Base-by-base conservation (phyloP, 2,329 filamentous ascomycete genomes). In the Trichoderma breve region DNA sequence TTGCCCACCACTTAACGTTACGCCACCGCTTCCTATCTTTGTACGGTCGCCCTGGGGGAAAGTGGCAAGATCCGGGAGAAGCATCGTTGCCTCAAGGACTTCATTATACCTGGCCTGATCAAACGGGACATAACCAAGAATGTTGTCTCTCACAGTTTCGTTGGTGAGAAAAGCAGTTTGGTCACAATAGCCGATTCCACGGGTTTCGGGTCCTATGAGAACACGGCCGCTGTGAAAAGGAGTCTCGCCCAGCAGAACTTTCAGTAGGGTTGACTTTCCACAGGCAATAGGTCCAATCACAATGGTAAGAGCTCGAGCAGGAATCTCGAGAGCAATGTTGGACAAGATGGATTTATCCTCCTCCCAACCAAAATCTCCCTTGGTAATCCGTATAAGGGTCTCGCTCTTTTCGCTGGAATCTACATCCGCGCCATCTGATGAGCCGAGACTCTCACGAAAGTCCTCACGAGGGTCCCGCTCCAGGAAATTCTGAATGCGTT, bases 1-100 rank as follows among this genome's bases (percentile, higher is more conserved):
- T 72, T 85, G 83, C 0, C 84, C 84, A 1, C 84, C 84, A 12
- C 81, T 83, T 0, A 85, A 73, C 21, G 79, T 81, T n/a, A 84
- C 80, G 0, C 83, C 83, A 21, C 81, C 80, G 60, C 79, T 82
- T 6, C 84, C 84, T 58, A 85, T 75, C 5, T 78, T 77, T 0
- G 82, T 83, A 12, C 77, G 64, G 34, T 84, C 81, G 0, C 83
- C 82, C 2, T 79, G 75, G 0, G 80, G 79, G 0, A 85, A 73
- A 0, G 72, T 69, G 0, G 63, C 67, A 5, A 83, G 72, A 70
- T 84, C 83, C 0, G 72, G 58, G 1, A 72, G 70, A 0, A 84
- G 76, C 71, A 80, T 74, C 0, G 80, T 80, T 0, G 82, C 79
- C 0, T 80, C 75, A 0, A 84, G 72, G 0, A 84, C 78, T 14